phyloP scores from a whole-genome alignment of 78 protist species.

The Parvularia atlantis region DNA sequence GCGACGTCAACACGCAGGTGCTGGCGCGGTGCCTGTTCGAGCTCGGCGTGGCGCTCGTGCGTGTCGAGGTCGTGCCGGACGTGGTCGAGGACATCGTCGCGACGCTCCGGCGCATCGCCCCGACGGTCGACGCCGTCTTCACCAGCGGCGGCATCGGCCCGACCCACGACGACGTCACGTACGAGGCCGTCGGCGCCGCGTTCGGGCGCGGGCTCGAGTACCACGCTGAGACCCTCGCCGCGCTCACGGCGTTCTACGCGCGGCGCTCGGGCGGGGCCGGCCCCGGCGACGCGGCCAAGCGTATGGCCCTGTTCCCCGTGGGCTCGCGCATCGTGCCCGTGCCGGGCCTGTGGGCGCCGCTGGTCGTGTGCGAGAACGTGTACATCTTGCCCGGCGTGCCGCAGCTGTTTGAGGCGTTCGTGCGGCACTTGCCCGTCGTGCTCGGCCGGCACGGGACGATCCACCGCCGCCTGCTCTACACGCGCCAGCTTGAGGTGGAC shows the following conservation, averaged over 20 bases:
- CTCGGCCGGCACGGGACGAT: no score
- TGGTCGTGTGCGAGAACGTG: conserved; percentile 13
- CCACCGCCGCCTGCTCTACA: no score
- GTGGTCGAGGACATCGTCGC: not conserved
- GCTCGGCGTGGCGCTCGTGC: not conserved
- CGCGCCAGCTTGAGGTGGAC: no score
- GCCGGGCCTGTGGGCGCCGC: not conserved
- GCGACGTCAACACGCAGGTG: not conserved
- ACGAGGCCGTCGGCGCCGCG: conserved; percentile 12
- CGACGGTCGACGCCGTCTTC: not conserved
- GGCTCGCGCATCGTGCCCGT: not conserved
- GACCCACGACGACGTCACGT: conserved; percentile 24
- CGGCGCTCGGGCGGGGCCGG: no score
- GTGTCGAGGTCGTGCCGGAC: conserved; percentile 6
- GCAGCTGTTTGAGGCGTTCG: no score
- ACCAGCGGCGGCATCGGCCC: conserved; percentile 24
- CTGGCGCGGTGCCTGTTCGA: not conserved
- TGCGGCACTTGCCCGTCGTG: no score
- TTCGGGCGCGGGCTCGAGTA: not conserved
- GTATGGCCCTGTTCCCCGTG: not conserved
- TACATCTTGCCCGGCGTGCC: conserved; percentile 26
- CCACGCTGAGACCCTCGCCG: not conserved
- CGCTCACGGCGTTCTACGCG: no score
- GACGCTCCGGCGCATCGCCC: not conserved
- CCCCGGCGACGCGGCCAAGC: no score